Evolutionary conservation across 75 land plant species (phyloP).

Genomic region (Larix kaempferi): DNA sequence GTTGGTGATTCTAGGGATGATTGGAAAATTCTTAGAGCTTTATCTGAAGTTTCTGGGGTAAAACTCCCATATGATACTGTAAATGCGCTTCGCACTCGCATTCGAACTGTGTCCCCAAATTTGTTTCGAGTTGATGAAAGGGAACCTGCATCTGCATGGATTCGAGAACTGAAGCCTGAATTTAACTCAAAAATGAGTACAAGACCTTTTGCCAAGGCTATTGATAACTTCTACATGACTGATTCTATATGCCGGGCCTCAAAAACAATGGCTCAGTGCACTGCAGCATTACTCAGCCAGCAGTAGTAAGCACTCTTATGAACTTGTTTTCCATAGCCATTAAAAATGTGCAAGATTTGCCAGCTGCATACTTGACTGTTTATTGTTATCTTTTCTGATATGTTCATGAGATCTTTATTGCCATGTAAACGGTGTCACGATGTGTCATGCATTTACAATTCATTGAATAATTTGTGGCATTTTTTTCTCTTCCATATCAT

Average conservation of each 20-base stretch:
- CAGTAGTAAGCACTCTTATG: neutral
- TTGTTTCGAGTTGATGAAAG: constrained; percentile 75
- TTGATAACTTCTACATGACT: constrained; percentile 98
- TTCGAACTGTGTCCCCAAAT: constrained; percentile 83
- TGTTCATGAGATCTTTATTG: no score
- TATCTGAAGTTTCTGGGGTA: constrained; percentile 87
- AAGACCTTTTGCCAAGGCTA: constrained; percentile 38
- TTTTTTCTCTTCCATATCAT: no score
- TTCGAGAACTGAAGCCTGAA: constrained; percentile 46
- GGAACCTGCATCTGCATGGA: constrained; percentile 50
- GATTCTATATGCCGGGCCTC: constrained; percentile 91
- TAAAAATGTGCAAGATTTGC: no score
- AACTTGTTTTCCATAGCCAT: no score
- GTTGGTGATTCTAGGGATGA: constrained; percentile 99
- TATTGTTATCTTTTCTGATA: no score
- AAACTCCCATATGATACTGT: constrained; percentile 74
- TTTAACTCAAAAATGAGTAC: constrained; percentile 21
- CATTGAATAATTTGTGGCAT: no score
- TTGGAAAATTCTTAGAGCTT: constrained; percentile 93
- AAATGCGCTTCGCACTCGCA: constrained; percentile 64
- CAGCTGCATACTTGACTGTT: no score
- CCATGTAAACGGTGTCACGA: no score
- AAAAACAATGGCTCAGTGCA: constrained; percentile 98
- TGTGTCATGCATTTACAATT: no score
- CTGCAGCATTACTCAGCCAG: constrained; percentile 35